phyloP scores from a whole-genome alignment of 208 protist species.

The Trypanosoma brucei region DNA sequence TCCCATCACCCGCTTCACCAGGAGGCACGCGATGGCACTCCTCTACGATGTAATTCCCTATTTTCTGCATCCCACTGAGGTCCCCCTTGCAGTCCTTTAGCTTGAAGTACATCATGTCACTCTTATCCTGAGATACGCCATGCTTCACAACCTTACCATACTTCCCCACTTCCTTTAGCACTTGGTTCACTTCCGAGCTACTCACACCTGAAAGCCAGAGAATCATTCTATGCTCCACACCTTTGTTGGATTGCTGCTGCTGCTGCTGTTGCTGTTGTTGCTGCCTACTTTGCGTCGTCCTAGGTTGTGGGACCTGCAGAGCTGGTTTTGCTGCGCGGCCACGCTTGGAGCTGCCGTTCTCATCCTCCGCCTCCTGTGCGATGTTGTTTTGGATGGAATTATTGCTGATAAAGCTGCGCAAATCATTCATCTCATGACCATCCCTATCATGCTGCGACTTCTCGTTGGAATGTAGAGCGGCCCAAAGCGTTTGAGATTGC shows the following conservation, averaged over 20 bases:
- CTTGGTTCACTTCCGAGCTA: slow-evolving; percentile 3
- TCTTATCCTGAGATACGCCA: slow-evolving; percentile 13
- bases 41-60: slow-evolving; percentile 20
- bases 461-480: slow-evolving; percentile 12
- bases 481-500: slow-evolving; percentile 17
- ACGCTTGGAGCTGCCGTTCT: slow-evolving; percentile 12
- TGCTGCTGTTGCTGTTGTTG: slow-evolving; percentile 32
- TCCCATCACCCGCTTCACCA: slow-evolving; percentile 10
- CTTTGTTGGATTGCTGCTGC: slow-evolving; percentile 23
- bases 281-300: slow-evolving; percentile 41
- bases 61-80: slow-evolving; percentile 13
- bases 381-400: slow-evolving; percentile 30
- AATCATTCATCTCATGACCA: slow-evolving; percentile 18
- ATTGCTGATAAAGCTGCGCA: slow-evolving; percentile 29
- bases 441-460: slow-evolving; percentile 17
- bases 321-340: slow-evolving; percentile 6
- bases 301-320: slow-evolving; percentile 62
- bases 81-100: slow-evolving; percentile 23
- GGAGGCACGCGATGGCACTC: slow-evolving; percentile 17
- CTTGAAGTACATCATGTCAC: slow-evolving; percentile 21
- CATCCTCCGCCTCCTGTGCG: slow-evolving; percentile 19
- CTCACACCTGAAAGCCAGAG: slow-evolving; percentile 22
- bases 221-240: slow-evolving; percentile 23
- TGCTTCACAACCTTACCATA: slow-evolving; percentile 25
- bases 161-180: slow-evolving; percentile 17